Evolutionary conservation across 2,329 filamentous ascomycete species (phyloP), one percentile per base, ranked within the genome.

Genomic region (Ophiocordyceps camponoti-floridani): DNA sequence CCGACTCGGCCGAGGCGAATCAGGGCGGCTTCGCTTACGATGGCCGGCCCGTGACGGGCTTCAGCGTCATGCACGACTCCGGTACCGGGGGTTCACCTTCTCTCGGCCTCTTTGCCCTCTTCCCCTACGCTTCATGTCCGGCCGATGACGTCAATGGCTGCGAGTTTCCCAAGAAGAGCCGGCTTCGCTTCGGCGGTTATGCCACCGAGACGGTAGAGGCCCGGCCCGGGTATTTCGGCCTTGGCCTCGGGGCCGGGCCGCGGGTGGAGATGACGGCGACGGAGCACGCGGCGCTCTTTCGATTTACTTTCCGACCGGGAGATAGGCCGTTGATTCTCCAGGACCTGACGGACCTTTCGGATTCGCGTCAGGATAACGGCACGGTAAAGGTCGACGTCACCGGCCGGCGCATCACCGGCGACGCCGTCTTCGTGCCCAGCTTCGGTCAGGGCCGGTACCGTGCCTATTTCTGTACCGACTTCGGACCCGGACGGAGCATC

Each of bases 21-120:
- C 72, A 76, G 51, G 72, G 72, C 27, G 72, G 73, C 10, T 77
- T 76, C 54, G 67, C 70, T 0, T 63, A 73, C 6, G 70, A 76
- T 44, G 62, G 60, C 40, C 58, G 59, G 16, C 59, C 62, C 1
- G 65, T 77, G 33, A 66, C 65, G 4, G 75, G 74, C 13, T 77
- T 76, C 57, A 73, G 69, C 12, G 65, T 69, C 35, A 65, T 77
- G 62, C 73, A 77, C 53, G 74, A 77, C 52, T 73, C 69, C 2
- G 73, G 73, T 1, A 77, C 72, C 0, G 74, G 74, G 19, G 67
- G 67, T 8, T 59, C 61, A 1, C 74, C 80, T 0, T 84, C 77
- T 4, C 61, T 85, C 14, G 82, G 81, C 13, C 84, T 84, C 54
- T 86, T 86, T 44, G 77, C 82, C 0, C 63, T 86, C 1, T 85